Conservation (phyloP, 768 basidiomycete genomes). For the Leccinellum rugosiceps region DNA sequence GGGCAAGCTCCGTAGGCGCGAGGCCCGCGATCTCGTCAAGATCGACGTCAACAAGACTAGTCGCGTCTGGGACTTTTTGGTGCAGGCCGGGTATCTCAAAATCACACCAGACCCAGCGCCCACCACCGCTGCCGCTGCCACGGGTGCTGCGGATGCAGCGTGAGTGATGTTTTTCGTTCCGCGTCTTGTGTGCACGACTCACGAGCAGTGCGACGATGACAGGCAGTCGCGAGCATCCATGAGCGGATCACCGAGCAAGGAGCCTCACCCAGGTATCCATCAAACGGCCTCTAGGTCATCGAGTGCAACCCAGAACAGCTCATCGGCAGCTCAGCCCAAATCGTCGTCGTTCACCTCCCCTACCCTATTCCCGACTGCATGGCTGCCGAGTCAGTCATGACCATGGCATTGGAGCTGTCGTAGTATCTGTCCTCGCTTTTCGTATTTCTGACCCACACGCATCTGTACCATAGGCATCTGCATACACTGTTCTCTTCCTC, state of each 20-base stretch:
- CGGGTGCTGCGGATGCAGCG: constrained; percentile 29
- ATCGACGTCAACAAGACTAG: constrained; percentile 93
- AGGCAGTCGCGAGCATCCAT: constrained; percentile 17
- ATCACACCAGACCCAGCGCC: constrained; percentile 53
- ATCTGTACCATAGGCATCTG: constrained; percentile 31
- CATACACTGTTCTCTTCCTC: constrained; percentile 12
- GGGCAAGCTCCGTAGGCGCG: constrained; percentile 82
- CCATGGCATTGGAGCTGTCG: neutral
- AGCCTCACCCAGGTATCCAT: constrained; percentile 17
- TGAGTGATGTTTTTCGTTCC: constrained; percentile 19
- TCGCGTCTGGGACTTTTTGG: constrained; percentile 90
- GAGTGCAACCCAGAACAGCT: constrained; percentile 18
- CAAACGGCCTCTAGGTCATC: constrained; percentile 2
- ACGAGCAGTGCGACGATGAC: neutral
- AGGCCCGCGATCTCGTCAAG: constrained; percentile 87
- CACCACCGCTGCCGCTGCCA: constrained; percentile 21
- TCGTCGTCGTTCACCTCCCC: constrained; percentile 20
- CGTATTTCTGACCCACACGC: constrained; percentile 8
- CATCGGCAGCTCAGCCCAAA: constrained; percentile 11
- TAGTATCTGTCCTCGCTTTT: neutral
- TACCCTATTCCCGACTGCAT: constrained; percentile 19
- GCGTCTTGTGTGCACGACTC: neutral
- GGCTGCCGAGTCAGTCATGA: constrained; percentile 20
- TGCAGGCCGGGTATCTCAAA: constrained; percentile 78
- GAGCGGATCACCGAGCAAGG: constrained; percentile 28